These are phyloP conservation scores for Aureobasidium sp. DNA, from an alignment of 2,329 filamentous ascomycete genomes.

Conservation along the genomic window DNA sequence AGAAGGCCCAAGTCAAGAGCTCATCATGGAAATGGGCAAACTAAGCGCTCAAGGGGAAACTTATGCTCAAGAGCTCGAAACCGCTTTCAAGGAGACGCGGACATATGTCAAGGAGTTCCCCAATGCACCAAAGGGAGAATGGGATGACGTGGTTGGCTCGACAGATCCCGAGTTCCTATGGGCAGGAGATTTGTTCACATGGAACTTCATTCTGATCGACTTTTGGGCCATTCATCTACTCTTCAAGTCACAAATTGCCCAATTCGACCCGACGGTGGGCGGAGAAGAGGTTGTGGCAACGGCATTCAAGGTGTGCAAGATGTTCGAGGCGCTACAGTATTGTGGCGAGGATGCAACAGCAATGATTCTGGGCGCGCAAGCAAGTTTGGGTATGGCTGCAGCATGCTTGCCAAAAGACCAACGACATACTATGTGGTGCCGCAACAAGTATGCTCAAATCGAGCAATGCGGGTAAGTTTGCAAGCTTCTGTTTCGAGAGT, in stretches of 20 bases:
- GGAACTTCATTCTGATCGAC: slow-evolving; percentile 69
- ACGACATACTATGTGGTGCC: slow-evolving; percentile 69
- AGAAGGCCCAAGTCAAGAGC: slow-evolving; percentile 43
- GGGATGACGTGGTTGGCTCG: slow-evolving; percentile 66
- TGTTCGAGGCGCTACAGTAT: slow-evolving; percentile 70
- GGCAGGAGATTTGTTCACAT: slow-evolving; percentile 61
- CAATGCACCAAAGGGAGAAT: slow-evolving; percentile 42
- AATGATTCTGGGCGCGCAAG: slow-evolving; percentile 64
- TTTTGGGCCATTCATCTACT: slow-evolving; percentile 73
- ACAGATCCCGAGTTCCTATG: slow-evolving; percentile 65
- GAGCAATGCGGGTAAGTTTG: slow-evolving; percentile 68
- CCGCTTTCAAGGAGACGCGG: slow-evolving; percentile 53
- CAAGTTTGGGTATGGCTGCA: slow-evolving; percentile 66
- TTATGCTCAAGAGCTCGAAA: slow-evolving; percentile 49
- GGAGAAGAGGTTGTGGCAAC: slow-evolving; percentile 51
- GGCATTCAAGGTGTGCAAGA: slow-evolving; percentile 64
- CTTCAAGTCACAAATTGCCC: slow-evolving; percentile 64
- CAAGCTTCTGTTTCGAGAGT: neutral
- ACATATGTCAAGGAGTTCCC: slow-evolving; percentile 60
- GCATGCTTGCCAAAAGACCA: slow-evolving; percentile 73
- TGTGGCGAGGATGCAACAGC: slow-evolving; percentile 66
- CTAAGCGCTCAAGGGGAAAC: slow-evolving; percentile 44
- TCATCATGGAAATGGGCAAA: slow-evolving; percentile 53
- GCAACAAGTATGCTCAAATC: slow-evolving; percentile 68
- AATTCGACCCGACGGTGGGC: slow-evolving; percentile 40